Evolutionary conservation across 2,329 filamentous ascomycete species (phyloP).

Genomic region (Penicillium sp.): DNA sequence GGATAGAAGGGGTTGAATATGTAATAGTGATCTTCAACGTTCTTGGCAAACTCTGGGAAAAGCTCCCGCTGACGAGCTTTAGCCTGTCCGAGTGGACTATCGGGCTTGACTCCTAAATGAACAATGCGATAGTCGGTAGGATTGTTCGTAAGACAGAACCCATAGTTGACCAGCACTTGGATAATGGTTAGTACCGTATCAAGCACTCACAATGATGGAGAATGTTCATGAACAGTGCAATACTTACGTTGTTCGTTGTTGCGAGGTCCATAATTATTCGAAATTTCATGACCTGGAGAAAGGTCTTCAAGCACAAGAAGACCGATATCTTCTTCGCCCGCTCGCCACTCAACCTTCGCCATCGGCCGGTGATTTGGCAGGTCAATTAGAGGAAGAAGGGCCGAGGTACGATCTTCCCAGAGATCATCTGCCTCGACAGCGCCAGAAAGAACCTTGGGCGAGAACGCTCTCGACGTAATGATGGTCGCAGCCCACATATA

Average conservation of each 20-base stretch:
- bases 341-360: conserved; percentile 61
- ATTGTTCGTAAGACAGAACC: conserved; percentile 47
- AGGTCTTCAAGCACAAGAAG: conserved; percentile 51
- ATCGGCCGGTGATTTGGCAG: conserved; percentile 70
- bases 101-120: conserved; percentile 40
- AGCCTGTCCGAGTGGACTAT: conserved; percentile 40
- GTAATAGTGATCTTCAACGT: conserved; percentile 42
- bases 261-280: conserved; percentile 75
- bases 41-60: conserved; percentile 34
- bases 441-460: conserved; percentile 44
- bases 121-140: conserved; percentile 48
- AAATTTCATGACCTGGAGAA: conserved; percentile 55
- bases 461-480: conserved; percentile 47
- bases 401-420: conserved; percentile 62
- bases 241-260: conserved; percentile 66
- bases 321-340: conserved; percentile 39
- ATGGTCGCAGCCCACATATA: conserved; percentile 50
- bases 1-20: conserved; percentile 49
- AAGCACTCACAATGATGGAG: neutral
- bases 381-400: conserved; percentile 71
- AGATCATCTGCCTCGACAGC: conserved; percentile 40
- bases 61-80: conserved; percentile 36
- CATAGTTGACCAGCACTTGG: conserved; percentile 48
- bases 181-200: conserved; percentile 6
- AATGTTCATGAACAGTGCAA: neutral